Percentiles rank a stretch among this genome's conserved stretches.
These are phyloP conservation scores for Saccharum hybrid DNA, from an alignment of 202 grass and related monocot genomes.

Conservation along the genomic window DNA sequence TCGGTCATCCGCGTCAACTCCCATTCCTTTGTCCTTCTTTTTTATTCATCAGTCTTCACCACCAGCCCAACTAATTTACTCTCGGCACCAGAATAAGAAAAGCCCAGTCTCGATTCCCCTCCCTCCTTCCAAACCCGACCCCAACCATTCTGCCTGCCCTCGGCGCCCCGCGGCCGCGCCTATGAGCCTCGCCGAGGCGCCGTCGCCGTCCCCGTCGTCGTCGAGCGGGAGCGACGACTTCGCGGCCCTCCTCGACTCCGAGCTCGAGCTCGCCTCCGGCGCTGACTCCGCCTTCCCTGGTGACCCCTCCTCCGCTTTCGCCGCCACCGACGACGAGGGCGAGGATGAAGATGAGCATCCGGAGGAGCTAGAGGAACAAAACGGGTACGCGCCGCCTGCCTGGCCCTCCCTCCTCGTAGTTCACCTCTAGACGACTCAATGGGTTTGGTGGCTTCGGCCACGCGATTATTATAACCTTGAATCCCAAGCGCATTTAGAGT, in stretches of 20 bases:
- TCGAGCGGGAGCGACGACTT: conserved; percentile 66
- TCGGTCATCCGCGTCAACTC: too few relatives aligned
- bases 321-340: not conserved
- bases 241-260: conserved; percentile 57
- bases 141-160: not conserved
- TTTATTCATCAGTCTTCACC: too few relatives aligned
- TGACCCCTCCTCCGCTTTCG: not conserved
- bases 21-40: too few relatives aligned
- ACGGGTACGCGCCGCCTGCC: conserved; percentile 12
- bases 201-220: conserved; percentile 55
- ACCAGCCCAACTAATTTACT: too few relatives aligned
- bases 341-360: conserved; percentile 13
- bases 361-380: conserved; percentile 35
- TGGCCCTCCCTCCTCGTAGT: not conserved
- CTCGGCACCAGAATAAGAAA: not conserved
- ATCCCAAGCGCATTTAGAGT: not conserved
- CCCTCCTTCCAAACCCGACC: not conserved
- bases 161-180: not conserved
- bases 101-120: not conserved
- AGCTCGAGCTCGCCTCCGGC: conserved; percentile 61
- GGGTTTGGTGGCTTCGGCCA: not conserved
- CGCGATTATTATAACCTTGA: conserved; percentile 4
- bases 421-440: not conserved
- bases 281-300: conserved; percentile 33
- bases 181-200: conserved; percentile 70